phyloP scores from a whole-genome alignment of 139 green algal genomes.

The Nannochloris sp. region DNA sequence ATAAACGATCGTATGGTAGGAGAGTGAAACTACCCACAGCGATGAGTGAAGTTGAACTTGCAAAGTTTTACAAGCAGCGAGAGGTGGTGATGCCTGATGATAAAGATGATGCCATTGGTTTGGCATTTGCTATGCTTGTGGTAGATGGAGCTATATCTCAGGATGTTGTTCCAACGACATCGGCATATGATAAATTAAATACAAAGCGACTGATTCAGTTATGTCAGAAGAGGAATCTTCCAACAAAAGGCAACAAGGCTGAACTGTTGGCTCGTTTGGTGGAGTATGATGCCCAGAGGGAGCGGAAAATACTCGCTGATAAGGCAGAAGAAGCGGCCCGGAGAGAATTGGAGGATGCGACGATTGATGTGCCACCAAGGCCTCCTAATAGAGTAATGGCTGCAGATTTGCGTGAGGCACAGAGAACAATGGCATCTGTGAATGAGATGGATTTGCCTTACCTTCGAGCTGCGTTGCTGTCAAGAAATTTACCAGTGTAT shows the following conservation, averaged over 20 bases:
- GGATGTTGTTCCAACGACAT: neutral
- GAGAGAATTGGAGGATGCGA: neutral
- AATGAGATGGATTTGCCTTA: neutral
- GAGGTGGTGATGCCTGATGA: conserved; percentile 4
- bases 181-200: conserved; percentile 9
- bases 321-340: neutral
- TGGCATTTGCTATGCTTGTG: conserved; percentile 7
- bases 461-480: conserved; percentile 10
- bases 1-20: conserved; percentile 6
- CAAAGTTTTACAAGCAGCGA: neutral
- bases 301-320: neutral
- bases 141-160: conserved; percentile 3
- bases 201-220: conserved; percentile 8
- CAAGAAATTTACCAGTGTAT: conserved; percentile 8
- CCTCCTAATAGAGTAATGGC: conserved; percentile 9
- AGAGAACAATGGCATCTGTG: neutral
- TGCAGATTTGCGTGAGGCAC: neutral
- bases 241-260: conserved; percentile 9
- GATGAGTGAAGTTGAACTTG: conserved; percentile 1
- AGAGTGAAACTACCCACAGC: neutral
- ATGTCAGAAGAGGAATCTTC: conserved; percentile 4
- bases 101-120: conserved; percentile 4
- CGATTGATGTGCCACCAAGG: conserved; percentile 13
- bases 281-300: conserved; percentile 2
- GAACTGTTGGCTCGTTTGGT: conserved; percentile 17